Evolutionary conservation across 1,139 yeast genomes (phyloP).

Genomic region (Debaryomycetaceae sp.): DNA sequence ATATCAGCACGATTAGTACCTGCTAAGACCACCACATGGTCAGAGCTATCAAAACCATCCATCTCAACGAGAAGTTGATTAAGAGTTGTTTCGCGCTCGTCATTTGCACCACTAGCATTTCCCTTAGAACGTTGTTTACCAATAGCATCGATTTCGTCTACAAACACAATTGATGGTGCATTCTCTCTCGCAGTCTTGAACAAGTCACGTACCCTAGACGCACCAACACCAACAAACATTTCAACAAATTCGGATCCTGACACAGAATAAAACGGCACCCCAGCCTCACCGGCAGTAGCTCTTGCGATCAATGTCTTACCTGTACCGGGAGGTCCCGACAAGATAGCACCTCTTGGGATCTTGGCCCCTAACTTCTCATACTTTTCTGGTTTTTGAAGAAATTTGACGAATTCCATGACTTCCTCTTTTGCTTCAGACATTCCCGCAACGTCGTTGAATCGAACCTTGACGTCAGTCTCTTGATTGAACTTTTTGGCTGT

Average conservation of each 20-base stretch:
- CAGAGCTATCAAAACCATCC: conserved; percentile 77
- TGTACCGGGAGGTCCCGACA: conserved; percentile 86
- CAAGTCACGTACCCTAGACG: conserved; percentile 76
- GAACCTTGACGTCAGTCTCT: conserved; percentile 67
- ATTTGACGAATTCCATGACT: conserved; percentile 80
- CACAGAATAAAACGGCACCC: conserved; percentile 78
- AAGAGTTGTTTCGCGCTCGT: conserved; percentile 76
- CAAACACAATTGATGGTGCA: conserved; percentile 77
- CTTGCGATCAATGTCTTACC: conserved; percentile 80
- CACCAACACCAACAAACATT: conserved; percentile 85
- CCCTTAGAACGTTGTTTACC: conserved; percentile 77
- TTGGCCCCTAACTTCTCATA: conserved; percentile 79
- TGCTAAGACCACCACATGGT: conserved; percentile 76
- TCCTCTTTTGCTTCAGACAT: conserved; percentile 82
- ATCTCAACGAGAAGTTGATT: conserved; percentile 78
- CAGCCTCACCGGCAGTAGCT: conserved; percentile 86
- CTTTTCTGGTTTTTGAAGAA: conserved; percentile 68
- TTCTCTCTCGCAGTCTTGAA: conserved; percentile 76
- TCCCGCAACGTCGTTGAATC: conserved; percentile 79
- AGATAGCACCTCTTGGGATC: conserved; percentile 79
- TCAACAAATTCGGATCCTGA: conserved; percentile 80
- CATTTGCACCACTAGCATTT: conserved; percentile 63
- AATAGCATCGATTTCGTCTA: conserved; percentile 83
- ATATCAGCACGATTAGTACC: conserved; percentile 84
- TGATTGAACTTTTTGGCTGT: conserved; percentile 70